Evolutionary conservation across 768 basidiomycete species (phyloP).

Genomic region (Pisolithus microcarpus): DNA sequence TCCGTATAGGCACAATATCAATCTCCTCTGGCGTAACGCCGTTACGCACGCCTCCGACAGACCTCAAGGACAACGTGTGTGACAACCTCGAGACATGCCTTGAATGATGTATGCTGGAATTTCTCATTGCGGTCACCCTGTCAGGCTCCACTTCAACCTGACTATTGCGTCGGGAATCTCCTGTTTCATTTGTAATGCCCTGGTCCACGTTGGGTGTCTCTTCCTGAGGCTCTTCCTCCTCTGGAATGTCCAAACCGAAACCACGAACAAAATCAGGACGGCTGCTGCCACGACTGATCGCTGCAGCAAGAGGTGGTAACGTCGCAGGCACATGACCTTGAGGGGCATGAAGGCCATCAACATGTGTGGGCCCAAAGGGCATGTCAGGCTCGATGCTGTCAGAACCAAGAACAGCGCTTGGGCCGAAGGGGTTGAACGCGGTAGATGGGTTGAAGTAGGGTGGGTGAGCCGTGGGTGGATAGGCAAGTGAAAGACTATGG

Average conservation of each 20-base stretch:
- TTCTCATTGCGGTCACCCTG: constrained; percentile 36
- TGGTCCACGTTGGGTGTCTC: constrained; percentile 28
- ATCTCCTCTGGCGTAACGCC: constrained; percentile 20
- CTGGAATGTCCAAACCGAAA: constrained; percentile 74
- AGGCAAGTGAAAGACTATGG: constrained; percentile 68
- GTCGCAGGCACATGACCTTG: constrained; percentile 48
- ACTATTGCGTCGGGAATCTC: constrained; percentile 14
- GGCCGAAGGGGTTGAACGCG: constrained; percentile 61
- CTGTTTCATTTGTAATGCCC: constrained; percentile 33
- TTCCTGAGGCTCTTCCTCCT: constrained; percentile 63
- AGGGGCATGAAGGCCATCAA: constrained; percentile 40
- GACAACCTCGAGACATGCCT: constrained; percentile 63
- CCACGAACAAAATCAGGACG: constrained; percentile 71
- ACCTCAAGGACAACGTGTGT: constrained; percentile 58
- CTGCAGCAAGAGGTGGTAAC: constrained; percentile 38
- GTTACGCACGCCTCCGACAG: constrained; percentile 48
- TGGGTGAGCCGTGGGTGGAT: constrained; percentile 32
- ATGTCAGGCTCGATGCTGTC: constrained; percentile 34
- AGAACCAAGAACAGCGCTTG: constrained; percentile 46
- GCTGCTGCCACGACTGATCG: constrained; percentile 38
- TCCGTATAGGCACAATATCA: constrained; percentile 25
- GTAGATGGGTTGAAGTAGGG: constrained; percentile 31
- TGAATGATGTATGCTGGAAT: constrained; percentile 52
- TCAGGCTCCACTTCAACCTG: constrained; percentile 31
- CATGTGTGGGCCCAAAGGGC: constrained; percentile 18